A percentile compares a stretch with the other conserved stretches of the same genome.
phyloP scores from a whole-genome alignment of 495 filamentous ascomycete species.

The Lasiosphaeriaceae sp. region DNA sequence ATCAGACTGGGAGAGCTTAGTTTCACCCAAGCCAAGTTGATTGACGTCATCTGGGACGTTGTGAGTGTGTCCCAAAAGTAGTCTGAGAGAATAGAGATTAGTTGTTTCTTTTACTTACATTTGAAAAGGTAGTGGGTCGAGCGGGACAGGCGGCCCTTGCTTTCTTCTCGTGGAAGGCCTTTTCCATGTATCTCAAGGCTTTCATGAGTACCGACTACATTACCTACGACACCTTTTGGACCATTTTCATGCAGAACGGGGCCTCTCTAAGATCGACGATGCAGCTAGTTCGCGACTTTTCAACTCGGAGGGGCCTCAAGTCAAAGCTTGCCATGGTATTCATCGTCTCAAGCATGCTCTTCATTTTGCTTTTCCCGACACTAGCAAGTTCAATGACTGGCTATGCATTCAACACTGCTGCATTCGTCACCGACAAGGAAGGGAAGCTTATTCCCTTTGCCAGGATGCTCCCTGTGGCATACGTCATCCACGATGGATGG shows the following conservation, averaged over 20 bases:
- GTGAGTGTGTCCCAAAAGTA: no score
- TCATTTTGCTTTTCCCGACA: constrained; percentile 1
- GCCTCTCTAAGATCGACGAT: neutral
- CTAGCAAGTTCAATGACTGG: constrained; percentile 2
- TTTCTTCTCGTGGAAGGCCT: constrained; percentile 5
- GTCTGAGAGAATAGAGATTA: no score
- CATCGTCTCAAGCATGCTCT: constrained; percentile 1
- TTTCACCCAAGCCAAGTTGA: constrained; percentile 6
- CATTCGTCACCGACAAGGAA: neutral
- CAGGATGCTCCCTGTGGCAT: neutral
- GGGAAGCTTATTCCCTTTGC: neutral
- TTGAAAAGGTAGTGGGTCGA: neutral
- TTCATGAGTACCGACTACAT: neutral
- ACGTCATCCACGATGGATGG: constrained; percentile 5
- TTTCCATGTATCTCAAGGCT: neutral
- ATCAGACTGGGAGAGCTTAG: neutral
- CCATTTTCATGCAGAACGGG: neutral
- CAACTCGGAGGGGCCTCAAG: neutral
- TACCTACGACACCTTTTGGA: constrained; percentile 9
- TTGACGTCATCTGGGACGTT: constrained; percentile 4
- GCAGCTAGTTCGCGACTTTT: neutral
- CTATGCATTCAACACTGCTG: neutral
- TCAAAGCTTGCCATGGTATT: constrained; percentile 2
- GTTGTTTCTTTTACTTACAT: no score
- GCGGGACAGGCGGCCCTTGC: neutral